Evolutionary conservation across 352 stramenopile species (phyloP).

Genomic region (Pythium aquatile): DNA sequence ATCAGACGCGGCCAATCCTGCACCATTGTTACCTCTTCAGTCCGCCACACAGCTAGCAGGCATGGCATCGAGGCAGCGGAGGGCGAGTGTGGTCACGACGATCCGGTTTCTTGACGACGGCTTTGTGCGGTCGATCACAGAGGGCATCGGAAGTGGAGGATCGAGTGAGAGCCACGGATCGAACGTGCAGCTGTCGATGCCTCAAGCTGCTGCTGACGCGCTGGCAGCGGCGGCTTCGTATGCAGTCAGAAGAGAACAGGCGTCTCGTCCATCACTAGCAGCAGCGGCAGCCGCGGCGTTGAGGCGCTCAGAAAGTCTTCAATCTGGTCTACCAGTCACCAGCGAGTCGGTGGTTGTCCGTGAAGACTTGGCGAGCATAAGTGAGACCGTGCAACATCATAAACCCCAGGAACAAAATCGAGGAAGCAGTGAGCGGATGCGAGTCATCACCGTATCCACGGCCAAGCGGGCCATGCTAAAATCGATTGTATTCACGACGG

Average conservation of each 20-base stretch:
- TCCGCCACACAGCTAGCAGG: neutral
- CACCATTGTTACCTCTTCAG: neutral
- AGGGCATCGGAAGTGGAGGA: neutral
- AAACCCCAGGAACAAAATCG: neutral
- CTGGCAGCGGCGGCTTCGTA: neutral
- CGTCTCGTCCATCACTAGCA: conserved; percentile 21
- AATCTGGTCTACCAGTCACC: neutral
- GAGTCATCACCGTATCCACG: conserved; percentile 20
- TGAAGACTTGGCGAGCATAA: neutral
- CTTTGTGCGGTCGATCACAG: conserved; percentile 11
- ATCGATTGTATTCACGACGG: conserved; percentile 19
- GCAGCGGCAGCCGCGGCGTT: conserved; percentile 12
- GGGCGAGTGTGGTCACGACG: conserved; percentile 26
- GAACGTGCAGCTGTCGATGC: neutral
- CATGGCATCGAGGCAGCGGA: conserved; percentile 7
- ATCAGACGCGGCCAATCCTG: neutral
- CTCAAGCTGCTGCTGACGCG: conserved; percentile 1
- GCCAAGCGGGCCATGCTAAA: conserved; percentile 17
- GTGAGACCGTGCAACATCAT: neutral
- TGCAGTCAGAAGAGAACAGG: neutral
- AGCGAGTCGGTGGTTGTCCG: neutral
- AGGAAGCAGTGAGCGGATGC: conserved; percentile 5
- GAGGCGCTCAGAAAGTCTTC: neutral
- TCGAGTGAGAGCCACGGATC: neutral
- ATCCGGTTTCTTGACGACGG: conserved; percentile 22